A percentile compares a stretch with the other conserved stretches of the same genome.
phyloP scores from a whole-genome alignment of 768 basidiomycete species.

The Rhizopogon vesiculosus region DNA sequence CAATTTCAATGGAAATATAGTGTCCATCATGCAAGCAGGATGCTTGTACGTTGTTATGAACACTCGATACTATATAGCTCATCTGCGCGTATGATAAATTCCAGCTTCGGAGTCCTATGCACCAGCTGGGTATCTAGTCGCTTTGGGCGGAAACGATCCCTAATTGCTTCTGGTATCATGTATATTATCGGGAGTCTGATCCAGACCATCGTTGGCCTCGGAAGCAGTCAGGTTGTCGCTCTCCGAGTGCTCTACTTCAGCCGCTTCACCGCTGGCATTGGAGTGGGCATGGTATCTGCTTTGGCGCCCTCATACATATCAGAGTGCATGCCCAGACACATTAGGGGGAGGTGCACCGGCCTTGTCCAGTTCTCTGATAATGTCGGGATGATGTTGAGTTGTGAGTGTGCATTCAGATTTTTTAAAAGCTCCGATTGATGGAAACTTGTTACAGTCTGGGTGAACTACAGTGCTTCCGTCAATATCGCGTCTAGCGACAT shows the following conservation, averaged over 20 bases:
- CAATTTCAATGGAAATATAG: slow-evolving; percentile 44
- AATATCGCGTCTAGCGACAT: slow-evolving; percentile 32
- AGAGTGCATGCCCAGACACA: slow-evolving; percentile 42
- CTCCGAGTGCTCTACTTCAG: slow-evolving; percentile 40
- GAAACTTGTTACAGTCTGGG: slow-evolving; percentile 33
- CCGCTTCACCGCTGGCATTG: slow-evolving; percentile 57
- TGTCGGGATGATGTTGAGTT: slow-evolving; percentile 30
- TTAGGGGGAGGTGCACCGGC: slow-evolving; percentile 48
- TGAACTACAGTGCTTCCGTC: slow-evolving; percentile 40
- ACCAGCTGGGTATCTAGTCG: slow-evolving; percentile 35
- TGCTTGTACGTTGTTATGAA: slow-evolving; percentile 35
- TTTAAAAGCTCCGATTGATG: background rate
- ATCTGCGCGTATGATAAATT: background rate
- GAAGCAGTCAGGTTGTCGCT: slow-evolving; percentile 29
- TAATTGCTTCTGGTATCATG: slow-evolving; percentile 39
- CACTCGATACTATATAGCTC: background rate
- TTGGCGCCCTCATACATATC: slow-evolving; percentile 48
- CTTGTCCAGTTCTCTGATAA: slow-evolving; percentile 31
- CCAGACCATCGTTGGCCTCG: slow-evolving; percentile 39
- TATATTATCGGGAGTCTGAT: slow-evolving; percentile 46
- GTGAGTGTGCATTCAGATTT: slow-evolving; percentile 12
- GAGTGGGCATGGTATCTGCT: slow-evolving; percentile 51
- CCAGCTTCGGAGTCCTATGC: slow-evolving; percentile 41
- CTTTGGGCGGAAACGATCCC: slow-evolving; percentile 43
- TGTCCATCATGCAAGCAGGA: slow-evolving; percentile 45